phyloP scores from a whole-genome alignment of 768 basidiomycete genomes.

The Solioccasus polychromus region DNA sequence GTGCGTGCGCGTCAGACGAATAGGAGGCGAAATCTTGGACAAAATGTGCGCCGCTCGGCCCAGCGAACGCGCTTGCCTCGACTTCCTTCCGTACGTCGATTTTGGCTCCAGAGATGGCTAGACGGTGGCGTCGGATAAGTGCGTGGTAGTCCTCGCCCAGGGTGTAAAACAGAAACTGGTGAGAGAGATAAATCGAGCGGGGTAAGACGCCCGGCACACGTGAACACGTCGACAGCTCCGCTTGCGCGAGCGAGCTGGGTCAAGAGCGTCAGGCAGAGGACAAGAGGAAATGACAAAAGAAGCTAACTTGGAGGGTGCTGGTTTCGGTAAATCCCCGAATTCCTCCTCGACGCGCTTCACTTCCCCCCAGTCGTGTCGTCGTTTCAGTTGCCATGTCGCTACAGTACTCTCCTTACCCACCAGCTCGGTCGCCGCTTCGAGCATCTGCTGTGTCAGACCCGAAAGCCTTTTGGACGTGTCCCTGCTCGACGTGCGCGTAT shows the following conservation, averaged over 20 bases:
- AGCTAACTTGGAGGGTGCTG: constrained; percentile 14
- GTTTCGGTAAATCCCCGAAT: constrained; percentile 5
- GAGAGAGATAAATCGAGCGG: constrained; percentile 75
- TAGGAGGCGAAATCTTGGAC: constrained; percentile 21
- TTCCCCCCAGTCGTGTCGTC: constrained; percentile 51
- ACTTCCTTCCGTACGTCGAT: constrained; percentile 74
- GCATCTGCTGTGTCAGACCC: constrained; percentile 34
- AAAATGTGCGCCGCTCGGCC: constrained; percentile 20
- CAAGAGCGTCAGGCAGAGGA: background rate
- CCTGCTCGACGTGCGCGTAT: too few relatives aligned
- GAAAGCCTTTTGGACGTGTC: too few relatives aligned
- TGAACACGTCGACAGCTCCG: constrained; percentile 78
- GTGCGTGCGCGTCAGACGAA: constrained; percentile 4
- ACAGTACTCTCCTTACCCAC: constrained; percentile 41
- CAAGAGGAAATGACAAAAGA: background rate
- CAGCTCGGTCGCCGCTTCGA: constrained; percentile 35
- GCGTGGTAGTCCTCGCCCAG: constrained; percentile 79
- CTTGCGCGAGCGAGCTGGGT: constrained; percentile 60
- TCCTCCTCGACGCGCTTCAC: constrained; percentile 36
- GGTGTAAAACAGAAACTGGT: constrained; percentile 80
- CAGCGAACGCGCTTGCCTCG: constrained; percentile 54
- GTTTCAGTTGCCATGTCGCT: constrained; percentile 64
- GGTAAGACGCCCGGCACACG: constrained; percentile 59
- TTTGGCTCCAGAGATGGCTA: constrained; percentile 54
- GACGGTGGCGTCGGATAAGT: constrained; percentile 60